Percentiles rank a stretch among this genome's conserved stretches.
Evolutionary conservation across 495 filamentous ascomycete genomes (phyloP).

Genomic region (Sordaria brevicollis): DNA sequence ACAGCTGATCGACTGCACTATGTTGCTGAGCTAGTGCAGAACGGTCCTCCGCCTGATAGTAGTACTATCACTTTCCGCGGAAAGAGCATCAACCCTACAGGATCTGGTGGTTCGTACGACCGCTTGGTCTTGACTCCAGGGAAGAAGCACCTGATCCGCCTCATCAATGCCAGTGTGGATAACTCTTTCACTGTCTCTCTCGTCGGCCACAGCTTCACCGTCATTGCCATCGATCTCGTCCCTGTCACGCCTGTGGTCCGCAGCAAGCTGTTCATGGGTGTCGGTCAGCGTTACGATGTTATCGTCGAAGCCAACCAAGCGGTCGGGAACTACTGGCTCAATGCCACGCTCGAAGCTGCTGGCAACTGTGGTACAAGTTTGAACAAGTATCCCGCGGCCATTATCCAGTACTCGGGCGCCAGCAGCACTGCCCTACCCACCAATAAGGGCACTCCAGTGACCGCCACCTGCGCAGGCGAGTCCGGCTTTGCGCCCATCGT

Average conservation of each 20-base stretch:
- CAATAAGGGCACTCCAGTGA: conserved; percentile 8
- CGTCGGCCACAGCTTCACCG: conserved; percentile 42
- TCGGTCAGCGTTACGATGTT: conserved; percentile 64
- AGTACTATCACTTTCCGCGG: conserved; percentile 28
- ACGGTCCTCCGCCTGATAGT: conserved; percentile 16
- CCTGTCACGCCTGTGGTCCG: conserved; percentile 37
- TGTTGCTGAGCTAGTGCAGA: conserved; percentile 6
- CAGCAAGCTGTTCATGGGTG: conserved; percentile 40
- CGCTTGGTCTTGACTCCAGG: conserved; percentile 28
- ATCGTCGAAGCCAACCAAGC: conserved; percentile 50
- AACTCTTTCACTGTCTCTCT: conserved; percentile 39
- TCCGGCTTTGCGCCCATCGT: conserved; percentile 15
- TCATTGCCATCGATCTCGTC: conserved; percentile 43
- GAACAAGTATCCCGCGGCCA: conserved; percentile 19
- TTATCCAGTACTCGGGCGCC: conserved; percentile 30
- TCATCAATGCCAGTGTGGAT: conserved; percentile 48
- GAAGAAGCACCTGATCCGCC: conserved; percentile 41
- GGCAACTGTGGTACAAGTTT: conserved; percentile 16
- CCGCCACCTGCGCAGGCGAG: conserved; percentile 15
- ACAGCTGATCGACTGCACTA: conserved; percentile 18
- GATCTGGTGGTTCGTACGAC: conserved; percentile 20
- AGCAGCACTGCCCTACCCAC: conserved; percentile 14
- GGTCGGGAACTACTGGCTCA: conserved; percentile 49
- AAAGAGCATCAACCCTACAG: conserved; percentile 27
- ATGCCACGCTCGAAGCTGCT: conserved; percentile 20